A percentile compares a stretch with the other conserved stretches of the same genome.
Evolutionary conservation across 169 alveolate genomes (phyloP).

Genomic region (Plasmodium gaboni): DNA sequence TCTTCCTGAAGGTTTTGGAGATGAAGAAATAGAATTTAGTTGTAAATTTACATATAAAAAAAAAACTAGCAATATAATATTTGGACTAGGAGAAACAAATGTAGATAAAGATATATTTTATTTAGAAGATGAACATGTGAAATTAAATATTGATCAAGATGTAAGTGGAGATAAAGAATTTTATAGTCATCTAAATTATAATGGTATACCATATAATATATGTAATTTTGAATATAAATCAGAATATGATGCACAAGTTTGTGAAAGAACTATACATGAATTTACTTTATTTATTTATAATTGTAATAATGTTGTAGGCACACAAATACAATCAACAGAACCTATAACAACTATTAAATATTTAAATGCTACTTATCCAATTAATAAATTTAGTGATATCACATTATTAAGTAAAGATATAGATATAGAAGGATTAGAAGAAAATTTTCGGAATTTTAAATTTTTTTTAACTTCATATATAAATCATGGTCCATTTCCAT

Average conservation of each 20-base stretch:
- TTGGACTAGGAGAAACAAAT: constrained; percentile 13
- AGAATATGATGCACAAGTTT: constrained; percentile 4
- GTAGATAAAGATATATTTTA: not conserved
- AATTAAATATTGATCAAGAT: no score
- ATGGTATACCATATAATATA: constrained; percentile 34
- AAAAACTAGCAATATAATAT: constrained; percentile 21
- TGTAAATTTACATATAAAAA: constrained; percentile 23
- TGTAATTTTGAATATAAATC: constrained; percentile 40
- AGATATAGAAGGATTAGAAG: constrained; percentile 9
- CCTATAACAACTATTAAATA: constrained; percentile 13
- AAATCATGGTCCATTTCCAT: constrained; percentile 54
- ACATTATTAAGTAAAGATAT: constrained; percentile 22
- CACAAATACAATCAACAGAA: constrained; percentile 1
- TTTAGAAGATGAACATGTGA: constrained; percentile 9
- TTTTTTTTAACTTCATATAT: constrained; percentile 43
- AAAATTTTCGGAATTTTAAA: constrained; percentile 15
- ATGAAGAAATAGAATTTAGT: constrained; percentile 15
- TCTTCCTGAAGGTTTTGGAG: constrained; percentile 4
- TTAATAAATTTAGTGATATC: constrained; percentile 18
- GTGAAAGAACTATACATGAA: constrained; percentile 62
- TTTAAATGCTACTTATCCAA: constrained; percentile 6
- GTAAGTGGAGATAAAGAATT: not conserved
- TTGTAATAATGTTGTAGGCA: constrained; percentile 4
- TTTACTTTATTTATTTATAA: constrained; percentile 41
- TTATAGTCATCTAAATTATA: constrained; percentile 8